Evolutionary conservation across 2,329 filamentous ascomycete species (phyloP).

Genomic region (Cladophialophora yegresii): DNA sequence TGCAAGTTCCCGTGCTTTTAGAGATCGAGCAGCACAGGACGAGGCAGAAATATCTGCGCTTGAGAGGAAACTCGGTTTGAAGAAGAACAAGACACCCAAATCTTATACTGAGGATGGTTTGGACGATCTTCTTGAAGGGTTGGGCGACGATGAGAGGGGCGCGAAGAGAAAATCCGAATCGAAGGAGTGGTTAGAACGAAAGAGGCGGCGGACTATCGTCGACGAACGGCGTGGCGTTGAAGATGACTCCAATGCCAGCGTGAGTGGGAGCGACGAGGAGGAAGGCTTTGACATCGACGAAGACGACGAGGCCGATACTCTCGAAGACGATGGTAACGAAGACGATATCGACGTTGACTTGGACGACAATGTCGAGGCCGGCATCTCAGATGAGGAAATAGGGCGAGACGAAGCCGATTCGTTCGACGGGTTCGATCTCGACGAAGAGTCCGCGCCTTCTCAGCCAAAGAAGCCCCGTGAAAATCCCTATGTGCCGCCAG

Average conservation of each 20-base stretch:
- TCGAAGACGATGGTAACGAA: slow-evolving; percentile 46
- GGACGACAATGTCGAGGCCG: slow-evolving; percentile 32
- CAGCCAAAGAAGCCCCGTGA: slow-evolving; percentile 62
- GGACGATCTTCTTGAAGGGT: slow-evolving; percentile 71
- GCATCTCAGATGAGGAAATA: slow-evolving; percentile 10
- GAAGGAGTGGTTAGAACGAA: slow-evolving; percentile 58
- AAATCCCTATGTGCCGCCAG: slow-evolving; percentile 85
- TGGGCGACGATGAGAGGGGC: slow-evolving; percentile 57
- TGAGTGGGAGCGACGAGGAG: slow-evolving; percentile 36
- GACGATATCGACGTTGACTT: slow-evolving; percentile 34
- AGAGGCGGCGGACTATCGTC: slow-evolving; percentile 36
- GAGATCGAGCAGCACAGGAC: slow-evolving; percentile 71
- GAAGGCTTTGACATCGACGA: slow-evolving; percentile 34
- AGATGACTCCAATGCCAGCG: slow-evolving; percentile 35
- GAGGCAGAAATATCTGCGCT: slow-evolving; percentile 85
- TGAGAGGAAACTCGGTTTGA: slow-evolving; percentile 83
- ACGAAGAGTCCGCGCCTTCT: slow-evolving; percentile 39
- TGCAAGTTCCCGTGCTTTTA: slow-evolving; percentile 48
- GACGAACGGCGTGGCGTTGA: slow-evolving; percentile 39
- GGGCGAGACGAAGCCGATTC: slow-evolving; percentile 31
- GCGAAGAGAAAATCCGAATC: slow-evolving; percentile 62
- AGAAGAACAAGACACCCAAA: slow-evolving; percentile 71
- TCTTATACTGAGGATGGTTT: slow-evolving; percentile 81
- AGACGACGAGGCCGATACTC: slow-evolving; percentile 45
- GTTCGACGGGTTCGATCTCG: slow-evolving; percentile 48